These are phyloP conservation scores for Hypoxylon sp. DNA, from an alignment of 2,329 filamentous ascomycete species.

Conservation along the genomic window DNA sequence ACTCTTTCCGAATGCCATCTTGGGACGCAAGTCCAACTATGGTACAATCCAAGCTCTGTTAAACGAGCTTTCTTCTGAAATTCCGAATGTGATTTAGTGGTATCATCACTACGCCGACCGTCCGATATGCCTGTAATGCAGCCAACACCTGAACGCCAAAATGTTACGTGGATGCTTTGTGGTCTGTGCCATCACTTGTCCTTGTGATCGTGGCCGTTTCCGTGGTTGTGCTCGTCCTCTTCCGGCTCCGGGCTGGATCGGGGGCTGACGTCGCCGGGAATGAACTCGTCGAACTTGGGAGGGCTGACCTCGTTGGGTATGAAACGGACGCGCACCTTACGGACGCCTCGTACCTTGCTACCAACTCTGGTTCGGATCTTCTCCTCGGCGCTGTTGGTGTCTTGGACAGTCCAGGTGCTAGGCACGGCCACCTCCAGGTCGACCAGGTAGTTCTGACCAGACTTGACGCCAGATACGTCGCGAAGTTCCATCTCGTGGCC, in stretches of 20 bases:
- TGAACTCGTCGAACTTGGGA: conserved; percentile 80
- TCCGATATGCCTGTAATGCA: conserved; percentile 18
- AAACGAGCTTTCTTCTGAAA: conserved; percentile 20
- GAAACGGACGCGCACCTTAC: conserved; percentile 84
- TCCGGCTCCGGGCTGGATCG: conserved; percentile 68
- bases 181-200: conserved; percentile 17
- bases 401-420: conserved; percentile 75
- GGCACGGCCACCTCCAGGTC: conserved; percentile 88
- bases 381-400: conserved; percentile 75
- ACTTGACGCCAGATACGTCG: conserved; percentile 89
- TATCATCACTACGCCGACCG: conserved; percentile 36
- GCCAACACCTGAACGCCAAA: conserved; percentile 42
- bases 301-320: conserved; percentile 69
- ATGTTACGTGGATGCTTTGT: conserved; percentile 8
- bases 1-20: conserved; percentile 9
- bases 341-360: conserved; percentile 80
- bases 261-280: conserved; percentile 67
- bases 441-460: conserved; percentile 93
- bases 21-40: conserved; percentile 34
- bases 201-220: conserved; percentile 44
- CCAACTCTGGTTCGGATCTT: conserved; percentile 76
- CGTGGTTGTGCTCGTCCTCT: conserved; percentile 55
- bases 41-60: conserved; percentile 39
- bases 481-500: conserved; percentile 72
- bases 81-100: conserved; percentile 24